Base-by-base conservation (phyloP, 495 filamentous ascomycete species). In the Paragyromitra xinjiangensis region DNA sequence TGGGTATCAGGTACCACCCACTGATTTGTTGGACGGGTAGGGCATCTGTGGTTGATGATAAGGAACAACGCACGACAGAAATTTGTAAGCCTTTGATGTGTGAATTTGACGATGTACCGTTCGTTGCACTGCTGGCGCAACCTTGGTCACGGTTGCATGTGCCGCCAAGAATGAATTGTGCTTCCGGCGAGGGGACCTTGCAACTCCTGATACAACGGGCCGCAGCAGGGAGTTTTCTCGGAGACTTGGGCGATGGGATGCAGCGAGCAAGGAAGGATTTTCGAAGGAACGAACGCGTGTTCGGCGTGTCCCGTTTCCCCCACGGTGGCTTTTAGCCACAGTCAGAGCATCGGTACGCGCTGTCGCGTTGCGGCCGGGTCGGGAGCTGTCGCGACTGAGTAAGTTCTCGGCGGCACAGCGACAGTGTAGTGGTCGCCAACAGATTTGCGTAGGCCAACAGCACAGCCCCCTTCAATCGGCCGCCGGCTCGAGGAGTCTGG, bases 271-370 rank as follows among this genome's bases (percentile, higher is more conserved):
- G 69, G 69, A 72, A 64, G 44, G 44, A 63, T 70, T 70, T 70
- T 62, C 56, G 55, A 75, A 71, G 58, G 48, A 76, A 64, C 42
- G 56, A 48, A 75, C 72, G 72, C 72, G 72, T 75, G 64, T 62
- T 51, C 34, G 42, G 64, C 62, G 51, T 42, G 51, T 73, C 61
- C 37, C 45, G n/a, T 45, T 69, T 34, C 29, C 39, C 39, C 34
- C 62, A 63, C 44, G 8, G 59, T 48, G 44, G 59, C n/a, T 29
- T 50, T 68, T 68, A 68, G 64, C 51, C 71, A 59, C 42, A 64
- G 56, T 16, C 45, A 56, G 26, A 64, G 66, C 45, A 40, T 45
- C 45, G 58, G 66, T 76, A 55, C 64, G 66, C 64, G 67, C 67
- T 65, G 24, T 70, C 67, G 19, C 61, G 29, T 34, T 24, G 44